Evolutionary conservation across 495 filamentous ascomycete genomes (phyloP).

Genomic region (Neurospora sp.): DNA sequence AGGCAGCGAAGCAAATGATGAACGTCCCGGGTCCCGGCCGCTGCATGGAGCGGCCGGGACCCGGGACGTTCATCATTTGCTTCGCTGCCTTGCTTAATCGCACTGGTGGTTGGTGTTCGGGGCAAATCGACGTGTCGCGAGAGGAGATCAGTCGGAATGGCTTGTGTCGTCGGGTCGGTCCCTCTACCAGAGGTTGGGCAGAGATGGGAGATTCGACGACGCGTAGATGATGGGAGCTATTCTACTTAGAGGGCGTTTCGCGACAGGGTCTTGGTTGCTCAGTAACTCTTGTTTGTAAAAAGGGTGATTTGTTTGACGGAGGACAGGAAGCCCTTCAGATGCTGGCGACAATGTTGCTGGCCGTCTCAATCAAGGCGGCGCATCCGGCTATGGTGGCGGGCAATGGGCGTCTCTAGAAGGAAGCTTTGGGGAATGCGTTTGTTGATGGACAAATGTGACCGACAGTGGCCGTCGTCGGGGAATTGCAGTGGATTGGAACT

Average conservation of each 20-base stretch:
- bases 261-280: background rate
- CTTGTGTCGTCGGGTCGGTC: background rate
- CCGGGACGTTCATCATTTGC: conserved; percentile 29
- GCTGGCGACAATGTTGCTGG: background rate
- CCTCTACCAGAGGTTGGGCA: background rate
- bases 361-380: background rate
- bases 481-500: background rate
- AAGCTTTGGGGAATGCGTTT: background rate
- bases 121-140: background rate
- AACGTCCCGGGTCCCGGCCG: no score
- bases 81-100: background rate
- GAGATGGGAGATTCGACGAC: background rate
- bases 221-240: background rate
- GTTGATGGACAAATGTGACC: background rate
- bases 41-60: conserved; percentile 31
- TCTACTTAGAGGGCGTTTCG: background rate
- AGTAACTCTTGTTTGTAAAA: background rate
- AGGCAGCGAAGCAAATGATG: no score
- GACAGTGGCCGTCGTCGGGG: background rate
- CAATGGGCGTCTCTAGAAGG: background rate
- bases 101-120: background rate
- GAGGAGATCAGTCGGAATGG: background rate
- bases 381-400: background rate
- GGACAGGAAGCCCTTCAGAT: background rate
- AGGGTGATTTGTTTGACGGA: background rate